Conservation (phyloP, 768 basidiomycete species). For the Tricholoma hemisulphureum region DNA sequence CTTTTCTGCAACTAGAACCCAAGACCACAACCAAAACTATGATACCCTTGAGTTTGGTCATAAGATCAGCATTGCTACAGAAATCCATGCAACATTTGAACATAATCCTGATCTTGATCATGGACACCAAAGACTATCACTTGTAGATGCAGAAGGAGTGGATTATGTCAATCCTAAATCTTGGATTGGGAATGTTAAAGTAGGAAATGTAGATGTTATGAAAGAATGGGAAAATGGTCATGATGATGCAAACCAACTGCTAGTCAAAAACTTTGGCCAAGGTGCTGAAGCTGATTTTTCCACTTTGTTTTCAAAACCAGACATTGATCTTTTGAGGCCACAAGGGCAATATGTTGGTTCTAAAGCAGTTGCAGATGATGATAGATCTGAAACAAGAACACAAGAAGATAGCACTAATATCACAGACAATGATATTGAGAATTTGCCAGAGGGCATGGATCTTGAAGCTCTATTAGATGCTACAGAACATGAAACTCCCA, state of each 20-base stretch:
- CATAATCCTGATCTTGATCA: slow-evolving; percentile 21
- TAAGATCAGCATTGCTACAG: slow-evolving; percentile 16
- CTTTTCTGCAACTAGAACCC: slow-evolving; percentile 20
- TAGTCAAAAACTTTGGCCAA: not conserved
- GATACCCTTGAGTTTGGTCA: slow-evolving; percentile 21
- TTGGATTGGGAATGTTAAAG: slow-evolving; percentile 17
- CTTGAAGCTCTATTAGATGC: too few species aligned
- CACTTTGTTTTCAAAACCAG: not conserved
- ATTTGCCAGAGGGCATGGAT: too few species aligned
- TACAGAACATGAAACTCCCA: too few species aligned
- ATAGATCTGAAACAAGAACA: too few species aligned
- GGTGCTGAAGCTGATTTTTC: not conserved
- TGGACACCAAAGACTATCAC: slow-evolving; percentile 14
- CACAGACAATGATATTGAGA: too few species aligned
- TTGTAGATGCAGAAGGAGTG: slow-evolving; percentile 11
- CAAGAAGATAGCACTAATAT: too few species aligned
- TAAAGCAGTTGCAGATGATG: too few species aligned
- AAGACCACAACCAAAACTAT: slow-evolving; percentile 22
- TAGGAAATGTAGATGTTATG: slow-evolving; percentile 13
- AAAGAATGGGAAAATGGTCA: slow-evolving; percentile 5
- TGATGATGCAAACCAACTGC: not conserved
- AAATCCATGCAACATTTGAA: slow-evolving; percentile 17
- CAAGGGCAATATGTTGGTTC: not conserved
- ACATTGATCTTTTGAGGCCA: not conserved
- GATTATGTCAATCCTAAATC: slow-evolving; percentile 25